Evolutionary conservation across 768 basidiomycete species (phyloP), one percentile per base, ranked within the genome.

Genomic region (Mycena floridula): DNA sequence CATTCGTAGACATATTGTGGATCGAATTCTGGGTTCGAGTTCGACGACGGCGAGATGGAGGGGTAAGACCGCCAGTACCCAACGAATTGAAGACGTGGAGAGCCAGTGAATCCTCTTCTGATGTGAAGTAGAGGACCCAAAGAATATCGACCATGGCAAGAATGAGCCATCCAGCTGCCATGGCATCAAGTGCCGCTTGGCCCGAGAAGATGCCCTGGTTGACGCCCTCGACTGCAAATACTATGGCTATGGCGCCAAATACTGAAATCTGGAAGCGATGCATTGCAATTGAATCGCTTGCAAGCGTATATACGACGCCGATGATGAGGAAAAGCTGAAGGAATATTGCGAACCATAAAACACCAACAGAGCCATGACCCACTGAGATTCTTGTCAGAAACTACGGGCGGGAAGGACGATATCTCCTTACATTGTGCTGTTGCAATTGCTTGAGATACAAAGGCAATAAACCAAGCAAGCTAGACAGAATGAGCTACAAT

Each of bases 91-190:
- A 89, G 50, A 95, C 55, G 63, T 93, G 77, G 40, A 92, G 76
- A 23, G 76, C 65, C 50, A 91, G 81, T 0, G 92, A 91, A 58
- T 94, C 92, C 56, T 96, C 93, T 57, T 97, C 94, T 1, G 94
- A 89, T 2, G 94, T 96, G 65, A 99, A 95, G 71, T 91, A 96
- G 48, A 97, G 79, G 12, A 94, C 81, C 95, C 95, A 99, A 47
- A 98, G 66, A 59, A 98, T 88, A 72, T 98, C 76, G 46, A 94
- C 88, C 50, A 97, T 77, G 25, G 92, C 71, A 43, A 95, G 78
- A 50, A 99, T 81, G 55, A 99, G 78, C 89, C 90, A 99, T 47
- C 95, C 96, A 3, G 89, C 91, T 23, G 87, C 85, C 74, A 92
- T 82, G 7, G 94, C 90, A 50, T 87, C 82, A 46, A 81, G 65